Conservation (phyloP, 441 rosid species). For the Brassica balearica region DNA sequence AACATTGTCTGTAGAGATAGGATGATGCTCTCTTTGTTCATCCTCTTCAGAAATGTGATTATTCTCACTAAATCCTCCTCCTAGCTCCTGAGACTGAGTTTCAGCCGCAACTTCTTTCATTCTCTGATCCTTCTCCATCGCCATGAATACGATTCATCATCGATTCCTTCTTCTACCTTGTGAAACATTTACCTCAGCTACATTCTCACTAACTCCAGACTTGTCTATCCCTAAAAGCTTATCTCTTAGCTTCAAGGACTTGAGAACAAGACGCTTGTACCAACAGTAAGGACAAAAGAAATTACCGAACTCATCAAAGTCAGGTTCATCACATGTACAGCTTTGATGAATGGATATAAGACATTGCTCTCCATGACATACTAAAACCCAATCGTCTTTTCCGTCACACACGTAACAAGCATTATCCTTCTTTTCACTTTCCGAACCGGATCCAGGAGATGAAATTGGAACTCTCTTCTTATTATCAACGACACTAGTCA, state of each 20-base stretch:
- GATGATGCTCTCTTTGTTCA: conserved; percentile 9
- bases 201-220: conserved; percentile 29
- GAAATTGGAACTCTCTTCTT: conserved; percentile 22
- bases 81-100: conserved; percentile 1
- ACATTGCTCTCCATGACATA: conserved; percentile 53
- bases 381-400: conserved; percentile 44
- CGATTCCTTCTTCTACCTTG: conserved; percentile 1
- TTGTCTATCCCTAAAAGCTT: conserved; percentile 49
- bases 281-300: conserved; percentile 69
- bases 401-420: conserved; percentile 47
- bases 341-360: conserved; percentile 53
- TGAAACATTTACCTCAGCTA: conserved; percentile 27
- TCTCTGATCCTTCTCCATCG: conserved; percentile 27
- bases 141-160: conserved; percentile 26
- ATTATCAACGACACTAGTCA: conserved; percentile 18
- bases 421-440: conserved; percentile 25
- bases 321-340: conserved; percentile 44
- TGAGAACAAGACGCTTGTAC: conserved; percentile 49
- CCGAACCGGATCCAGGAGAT: conserved; percentile 33
- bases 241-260: conserved; percentile 40
- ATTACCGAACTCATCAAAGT: conserved; percentile 51
- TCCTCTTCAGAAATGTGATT: neutral
- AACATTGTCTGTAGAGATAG: conserved; percentile 19
- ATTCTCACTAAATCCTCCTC: neutral
- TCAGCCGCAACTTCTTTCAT: conserved; percentile 17